Percentiles rank a stretch among this genome's conserved stretches.
These are phyloP conservation scores for Wickerhamiella infanticola DNA, from an alignment of 1,139 yeast genomes.

Conservation along the genomic window DNA sequence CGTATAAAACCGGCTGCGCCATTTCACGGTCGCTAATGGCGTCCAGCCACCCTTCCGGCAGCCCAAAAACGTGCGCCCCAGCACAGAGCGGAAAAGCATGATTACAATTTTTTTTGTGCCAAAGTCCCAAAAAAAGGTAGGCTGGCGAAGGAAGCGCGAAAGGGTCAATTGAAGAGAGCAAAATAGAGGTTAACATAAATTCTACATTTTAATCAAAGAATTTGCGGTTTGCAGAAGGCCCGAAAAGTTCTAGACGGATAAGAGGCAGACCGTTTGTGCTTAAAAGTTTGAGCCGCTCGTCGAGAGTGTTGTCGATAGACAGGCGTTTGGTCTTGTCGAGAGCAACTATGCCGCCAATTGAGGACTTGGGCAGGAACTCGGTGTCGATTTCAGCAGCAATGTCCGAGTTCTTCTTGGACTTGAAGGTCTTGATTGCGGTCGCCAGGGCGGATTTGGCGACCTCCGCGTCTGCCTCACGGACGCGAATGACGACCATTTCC, in stretches of 20 bases:
- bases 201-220: conserved; percentile 50
- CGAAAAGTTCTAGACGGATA: conserved; percentile 79
- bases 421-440: conserved; percentile 48
- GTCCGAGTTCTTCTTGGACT: conserved; percentile 29
- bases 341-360: conserved; percentile 72
- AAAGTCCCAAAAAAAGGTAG: too few relatives aligned
- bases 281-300: conserved; percentile 75
- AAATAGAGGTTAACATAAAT: too few relatives aligned
- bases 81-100: too few relatives aligned
- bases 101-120: too few relatives aligned
- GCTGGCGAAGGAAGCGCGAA: too few relatives aligned
- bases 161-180: too few relatives aligned
- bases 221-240: conserved; percentile 74
- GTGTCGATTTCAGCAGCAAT: conserved; percentile 35
- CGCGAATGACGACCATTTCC: conserved; percentile 44
- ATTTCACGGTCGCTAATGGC: too few relatives aligned
- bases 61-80: too few relatives aligned
- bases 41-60: too few relatives aligned
- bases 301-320: conserved; percentile 81
- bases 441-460: conserved; percentile 48
- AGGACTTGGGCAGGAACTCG: conserved; percentile 39
- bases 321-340: conserved; percentile 64
- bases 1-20: too few relatives aligned
- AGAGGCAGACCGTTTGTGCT: conserved; percentile 84
- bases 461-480: conserved; percentile 51